Evolutionary conservation across 805 yeast genomes (phyloP), one percentile per base, ranked within the genome.

Genomic region (Saccharomycopsis babjevae): DNA sequence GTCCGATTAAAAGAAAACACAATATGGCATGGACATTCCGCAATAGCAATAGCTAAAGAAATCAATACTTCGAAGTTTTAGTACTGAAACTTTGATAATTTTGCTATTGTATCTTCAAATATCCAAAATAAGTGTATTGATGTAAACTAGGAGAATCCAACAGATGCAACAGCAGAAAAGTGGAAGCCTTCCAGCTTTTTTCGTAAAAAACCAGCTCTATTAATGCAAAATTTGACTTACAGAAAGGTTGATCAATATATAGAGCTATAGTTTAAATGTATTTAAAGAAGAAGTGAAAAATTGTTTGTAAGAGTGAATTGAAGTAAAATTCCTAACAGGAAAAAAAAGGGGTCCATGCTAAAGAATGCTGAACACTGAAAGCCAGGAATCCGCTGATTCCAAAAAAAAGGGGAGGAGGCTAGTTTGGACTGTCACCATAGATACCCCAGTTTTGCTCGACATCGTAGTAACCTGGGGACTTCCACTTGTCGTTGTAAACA

Each of bases 371-470:
- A 16, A 15, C 18, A 39, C 7, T 39, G 43, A 15, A 13, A 39
- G 32, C 32, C 3, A 4, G 6, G 32, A 28, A 28, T 28, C 32
- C 32, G 6, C 32, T 3, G 6, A 28, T 28, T 28, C 6, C 32
- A 39, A 18, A 18, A 15, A 39, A 39, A 15, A 7, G 5, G 15
- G n/a, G 25, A 8, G 7, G 5, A 18, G 5, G 2, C 28, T 22
- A 46, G n/a, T 46, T 46, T 46, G 52, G 52, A 46, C 52, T 46
- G 32, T 63, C 58, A 50, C 77, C 71, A 62, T 82, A 76, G 64
- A 83, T 74, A 69, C 97, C 97, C 69, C 92, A 92, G 59, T 75
- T 79, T 71, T 82, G 78, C 70, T 84, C 89, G 61, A 83, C 87
- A 62, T 80, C 79, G 73, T 76, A 80, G 32, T 74, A 46, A 61